Evolutionary conservation across 2,329 filamentous ascomycete species (phyloP).

Genomic region (Ceratocystiopsis minuta): DNA sequence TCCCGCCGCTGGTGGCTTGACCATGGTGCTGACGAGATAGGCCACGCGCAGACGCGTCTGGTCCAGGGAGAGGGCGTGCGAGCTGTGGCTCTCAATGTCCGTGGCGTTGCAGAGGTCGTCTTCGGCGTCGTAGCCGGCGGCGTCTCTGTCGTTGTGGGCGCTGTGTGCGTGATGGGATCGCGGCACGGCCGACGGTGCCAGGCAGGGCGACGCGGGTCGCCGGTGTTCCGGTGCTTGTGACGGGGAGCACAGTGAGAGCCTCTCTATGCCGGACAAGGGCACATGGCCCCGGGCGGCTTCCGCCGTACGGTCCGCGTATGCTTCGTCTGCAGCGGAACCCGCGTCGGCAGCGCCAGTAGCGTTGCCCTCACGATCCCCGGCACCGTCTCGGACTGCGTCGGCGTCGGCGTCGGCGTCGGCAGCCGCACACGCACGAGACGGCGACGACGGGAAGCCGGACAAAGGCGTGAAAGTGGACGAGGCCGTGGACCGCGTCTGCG

Average conservation of each 20-base stretch:
- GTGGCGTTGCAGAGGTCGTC: background rate
- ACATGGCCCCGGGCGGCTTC: no score
- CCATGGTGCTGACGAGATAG: constrained; percentile 10
- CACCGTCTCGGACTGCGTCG: no score
- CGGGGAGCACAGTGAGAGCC: no score
- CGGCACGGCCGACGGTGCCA: no score
- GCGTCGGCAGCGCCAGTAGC: no score
- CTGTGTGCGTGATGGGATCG: background rate
- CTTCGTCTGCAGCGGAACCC: no score
- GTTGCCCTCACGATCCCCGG: no score
- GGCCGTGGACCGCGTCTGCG: constrained; percentile 3
- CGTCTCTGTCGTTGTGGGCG: background rate
- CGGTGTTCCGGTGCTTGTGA: no score
- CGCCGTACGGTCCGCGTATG: no score
- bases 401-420: background rate
- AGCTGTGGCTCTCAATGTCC: constrained; percentile 4
- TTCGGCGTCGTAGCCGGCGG: background rate
- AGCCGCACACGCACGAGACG: background rate
- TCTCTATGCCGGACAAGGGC: no score
- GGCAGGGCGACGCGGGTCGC: no score
- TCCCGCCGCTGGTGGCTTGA: constrained; percentile 1
- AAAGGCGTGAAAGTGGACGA: constrained; percentile 4
- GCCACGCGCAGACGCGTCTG: constrained; percentile 11
- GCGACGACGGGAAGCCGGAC: constrained; percentile 5
- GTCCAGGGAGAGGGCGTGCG: constrained; percentile 13